Conservation (phyloP, 371 early-diverging fungal genomes). For the Apophysomyces ossiformis region DNA sequence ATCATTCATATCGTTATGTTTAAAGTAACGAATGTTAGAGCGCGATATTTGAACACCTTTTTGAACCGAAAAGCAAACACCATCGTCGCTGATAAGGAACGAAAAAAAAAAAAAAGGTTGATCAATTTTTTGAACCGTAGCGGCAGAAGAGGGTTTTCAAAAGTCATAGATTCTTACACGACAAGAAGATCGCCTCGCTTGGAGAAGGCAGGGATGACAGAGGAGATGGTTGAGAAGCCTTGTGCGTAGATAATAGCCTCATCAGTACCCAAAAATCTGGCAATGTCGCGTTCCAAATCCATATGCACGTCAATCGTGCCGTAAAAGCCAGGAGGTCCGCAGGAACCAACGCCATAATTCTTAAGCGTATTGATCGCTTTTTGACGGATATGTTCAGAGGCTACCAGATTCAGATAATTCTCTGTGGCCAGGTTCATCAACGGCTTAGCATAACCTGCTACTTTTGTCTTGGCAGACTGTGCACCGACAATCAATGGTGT, state of each 20-base stretch:
- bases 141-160: background rate
- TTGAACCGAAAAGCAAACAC: constrained; percentile 86
- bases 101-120: too few relatives aligned
- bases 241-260: constrained; percentile 98
- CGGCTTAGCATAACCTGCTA: constrained; percentile 57
- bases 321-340: constrained; percentile 99
- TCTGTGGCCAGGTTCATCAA: constrained; percentile 83
- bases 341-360: constrained; percentile 99
- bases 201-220: constrained; percentile 97
- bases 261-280: constrained; percentile 88
- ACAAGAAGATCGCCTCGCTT: constrained; percentile 98
- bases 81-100: constrained; percentile 72
- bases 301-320: constrained; percentile 99
- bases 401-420: constrained; percentile 88
- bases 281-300: constrained; percentile 92
- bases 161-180: constrained; percentile 49
- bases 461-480: constrained; percentile 62
- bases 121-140: too few relatives aligned
- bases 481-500: constrained; percentile 77
- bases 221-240: constrained; percentile 92
- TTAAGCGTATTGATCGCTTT: constrained; percentile 89
- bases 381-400: constrained; percentile 78
- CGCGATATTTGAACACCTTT: constrained; percentile 93
- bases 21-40: constrained; percentile 86
- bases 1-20: constrained; percentile 95